phyloP scores from a whole-genome alignment of 2,329 filamentous ascomycete species.

The Microdochium bolleyi region DNA sequence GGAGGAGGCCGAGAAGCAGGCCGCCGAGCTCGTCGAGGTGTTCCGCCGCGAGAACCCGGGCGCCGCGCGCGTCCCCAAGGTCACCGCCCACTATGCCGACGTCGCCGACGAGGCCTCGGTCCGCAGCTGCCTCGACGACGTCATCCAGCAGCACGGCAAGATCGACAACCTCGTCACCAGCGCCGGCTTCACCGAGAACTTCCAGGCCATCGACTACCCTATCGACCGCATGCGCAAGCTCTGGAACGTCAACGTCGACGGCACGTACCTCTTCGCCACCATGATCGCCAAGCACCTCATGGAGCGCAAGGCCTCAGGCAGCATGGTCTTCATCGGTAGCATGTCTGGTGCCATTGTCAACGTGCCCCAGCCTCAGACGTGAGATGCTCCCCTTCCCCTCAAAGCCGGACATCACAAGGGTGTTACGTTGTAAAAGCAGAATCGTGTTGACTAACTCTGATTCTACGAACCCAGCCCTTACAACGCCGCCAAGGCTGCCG shows the following conservation, averaged over 20 bases:
- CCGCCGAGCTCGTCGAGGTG: slow-evolving; percentile 61
- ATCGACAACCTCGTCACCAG: slow-evolving; percentile 91
- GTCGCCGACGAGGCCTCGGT: slow-evolving; percentile 77
- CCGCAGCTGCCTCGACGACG: slow-evolving; percentile 61
- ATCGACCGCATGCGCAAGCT: slow-evolving; percentile 87
- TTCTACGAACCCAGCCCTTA: slow-evolving; percentile 50
- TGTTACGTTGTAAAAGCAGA: too few relatives aligned
- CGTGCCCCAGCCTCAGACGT: slow-evolving; percentile 84
- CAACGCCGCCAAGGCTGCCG: slow-evolving; percentile 87
- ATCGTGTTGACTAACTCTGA: neutral
- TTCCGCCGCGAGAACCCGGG: slow-evolving; percentile 77
- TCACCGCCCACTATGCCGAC: slow-evolving; percentile 86
- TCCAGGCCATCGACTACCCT: slow-evolving; percentile 83
- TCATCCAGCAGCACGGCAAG: slow-evolving; percentile 64
- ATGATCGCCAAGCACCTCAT: slow-evolving; percentile 83
- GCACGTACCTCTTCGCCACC: slow-evolving; percentile 83
- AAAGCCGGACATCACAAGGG: too few relatives aligned
- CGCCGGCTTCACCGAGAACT: slow-evolving; percentile 96
- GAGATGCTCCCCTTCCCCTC: slow-evolving; percentile 15
- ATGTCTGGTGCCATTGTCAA: slow-evolving; percentile 95
- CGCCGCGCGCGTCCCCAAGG: slow-evolving; percentile 62
- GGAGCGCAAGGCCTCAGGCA: slow-evolving; percentile 68
- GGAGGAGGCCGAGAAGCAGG: slow-evolving; percentile 76
- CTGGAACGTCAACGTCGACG: slow-evolving; percentile 88
- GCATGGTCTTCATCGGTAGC: slow-evolving; percentile 90